Evolutionary conservation across 192 early-diverging fungal genomes (phyloP), one percentile per base, ranked within the genome.

Genomic region (Coemansia umbellata): DNA sequence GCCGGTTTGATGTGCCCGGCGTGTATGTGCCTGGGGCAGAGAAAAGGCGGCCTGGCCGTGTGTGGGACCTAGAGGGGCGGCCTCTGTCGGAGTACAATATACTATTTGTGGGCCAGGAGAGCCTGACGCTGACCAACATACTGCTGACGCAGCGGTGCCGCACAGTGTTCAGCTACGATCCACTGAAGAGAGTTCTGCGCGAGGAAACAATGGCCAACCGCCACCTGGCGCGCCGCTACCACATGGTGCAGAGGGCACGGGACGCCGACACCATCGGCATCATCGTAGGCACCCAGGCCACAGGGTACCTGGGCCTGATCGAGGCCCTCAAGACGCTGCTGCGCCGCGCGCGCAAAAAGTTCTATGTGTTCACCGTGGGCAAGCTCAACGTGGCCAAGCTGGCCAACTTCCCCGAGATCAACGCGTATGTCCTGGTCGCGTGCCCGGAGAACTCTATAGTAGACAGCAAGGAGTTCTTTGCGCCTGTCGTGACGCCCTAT

Each of bases 321-420:
- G 75, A 87, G 23, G 69, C 83, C 32, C 57, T 98, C 22, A 93
- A 98, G 73, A 63, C 74, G 19, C 58, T 95, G 39, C 84, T 96
- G 37, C 74, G 71, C 8, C 58, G 73, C 2, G 79, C 80, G 27
- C 87, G 87, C 15, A 90, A 88, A 54, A 95, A 95, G 63, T 80
- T 81, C 8, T 93, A 96, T 56, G 66, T 91, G 18, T 86, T 94
- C 53, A 85, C 89, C 2, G 90, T 99, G 60, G 96, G 96, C 37
- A 97, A 97, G 54, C 85, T 94, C 10, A 94, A 91, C 52, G 89
- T 92, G 1, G 89, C 91, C 43, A 99, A 99, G 66, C 85, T 99
- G 67, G 95, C 89, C 27, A 99, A 99, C 48, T 97, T 99, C 55
- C 81, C 91, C 59, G 96, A 99, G 69, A 91, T 98, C 42, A 87